Evolutionary conservation across 169 alveolate species (phyloP).

Genomic region (Cryptosporidium viatorum): DNA sequence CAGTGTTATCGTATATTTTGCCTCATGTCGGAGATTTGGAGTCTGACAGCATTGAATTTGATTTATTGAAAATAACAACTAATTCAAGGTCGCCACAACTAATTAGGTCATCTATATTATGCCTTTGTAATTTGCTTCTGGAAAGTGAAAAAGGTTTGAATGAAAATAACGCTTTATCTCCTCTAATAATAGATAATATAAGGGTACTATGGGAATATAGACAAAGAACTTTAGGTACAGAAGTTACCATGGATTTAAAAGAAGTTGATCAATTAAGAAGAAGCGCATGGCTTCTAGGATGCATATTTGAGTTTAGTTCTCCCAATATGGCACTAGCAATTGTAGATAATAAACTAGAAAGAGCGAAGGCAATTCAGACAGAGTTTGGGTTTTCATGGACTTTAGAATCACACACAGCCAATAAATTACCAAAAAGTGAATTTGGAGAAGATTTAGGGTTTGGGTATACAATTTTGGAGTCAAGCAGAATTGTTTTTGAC

Average conservation of each 20-base stretch:
- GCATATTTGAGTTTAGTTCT: conserved; percentile 56
- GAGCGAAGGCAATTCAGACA: conserved; percentile 10
- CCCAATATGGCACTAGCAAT: conserved; percentile 28
- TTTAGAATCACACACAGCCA: background rate
- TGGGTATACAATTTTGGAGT: conserved; percentile 29
- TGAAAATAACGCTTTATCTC: conserved; percentile 12
- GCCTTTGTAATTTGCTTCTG: conserved; percentile 14
- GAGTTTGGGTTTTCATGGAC: conserved; percentile 72
- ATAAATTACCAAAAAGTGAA: background rate
- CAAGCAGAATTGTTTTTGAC: conserved; percentile 53
- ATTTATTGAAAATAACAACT: conserved; percentile 35
- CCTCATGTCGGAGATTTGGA: conserved; percentile 26
- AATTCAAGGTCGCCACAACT: conserved; percentile 69
- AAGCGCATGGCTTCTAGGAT: conserved; percentile 67
- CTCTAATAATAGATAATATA: conserved; percentile 39
- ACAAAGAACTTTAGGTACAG: background rate
- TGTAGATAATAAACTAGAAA: conserved; percentile 28
- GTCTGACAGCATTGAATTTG: conserved; percentile 23
- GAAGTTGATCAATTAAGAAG: conserved; percentile 48
- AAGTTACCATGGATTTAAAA: conserved; percentile 2
- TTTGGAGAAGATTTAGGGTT: conserved; percentile 14
- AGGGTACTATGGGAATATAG: conserved; percentile 39
- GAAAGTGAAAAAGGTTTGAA: background rate
- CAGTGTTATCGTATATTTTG: conserved; percentile 32
- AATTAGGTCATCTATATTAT: conserved; percentile 59